Percentiles rank a stretch among this genome's conserved stretches.
These are phyloP conservation scores for Kondoa malvinella DNA, from an alignment of 768 basidiomycete species.

Conservation along the genomic window DNA sequence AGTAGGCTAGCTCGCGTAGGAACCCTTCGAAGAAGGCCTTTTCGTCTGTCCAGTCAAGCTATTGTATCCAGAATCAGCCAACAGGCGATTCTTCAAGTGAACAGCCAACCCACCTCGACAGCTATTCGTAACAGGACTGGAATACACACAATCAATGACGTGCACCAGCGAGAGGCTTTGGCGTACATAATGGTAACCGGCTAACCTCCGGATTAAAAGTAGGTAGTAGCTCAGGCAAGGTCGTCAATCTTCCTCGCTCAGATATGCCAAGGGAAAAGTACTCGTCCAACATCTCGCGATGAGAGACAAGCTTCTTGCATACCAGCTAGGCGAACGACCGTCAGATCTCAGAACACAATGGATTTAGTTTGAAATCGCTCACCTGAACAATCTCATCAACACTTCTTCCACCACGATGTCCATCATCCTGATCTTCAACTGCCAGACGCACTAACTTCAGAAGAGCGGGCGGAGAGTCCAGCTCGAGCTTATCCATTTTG, in stretches of 20 bases:
- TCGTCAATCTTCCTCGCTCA: slow-evolving; percentile 49
- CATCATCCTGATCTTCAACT: slow-evolving; percentile 49
- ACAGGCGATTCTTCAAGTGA: background rate
- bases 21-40: slow-evolving; percentile 69
- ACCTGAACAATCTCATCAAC: slow-evolving; percentile 58
- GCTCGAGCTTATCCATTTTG: slow-evolving; percentile 51
- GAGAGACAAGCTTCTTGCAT: slow-evolving; percentile 20
- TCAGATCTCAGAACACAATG: too few species aligned
- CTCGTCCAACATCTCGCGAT: slow-evolving; percentile 69
- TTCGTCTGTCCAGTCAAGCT: slow-evolving; percentile 84
- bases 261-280: slow-evolving; percentile 67
- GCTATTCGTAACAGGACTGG: slow-evolving; percentile 26
- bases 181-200: slow-evolving; percentile 63
- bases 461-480: slow-evolving; percentile 66
- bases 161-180: background rate
- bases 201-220: slow-evolving; percentile 84
- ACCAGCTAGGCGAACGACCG: slow-evolving; percentile 10
- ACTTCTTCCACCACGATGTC: slow-evolving; percentile 39
- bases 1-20: slow-evolving; percentile 74
- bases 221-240: slow-evolving; percentile 61
- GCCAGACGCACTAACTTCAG: slow-evolving; percentile 58
- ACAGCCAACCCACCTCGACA: slow-evolving; percentile 9
- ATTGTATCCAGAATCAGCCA: slow-evolving; percentile 4
- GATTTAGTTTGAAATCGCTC: slow-evolving; percentile 27
- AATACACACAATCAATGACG: background rate